Conservation (phyloP, 2,329 filamentous ascomycete genomes). For the Lasiodiplodia sp. region DNA sequence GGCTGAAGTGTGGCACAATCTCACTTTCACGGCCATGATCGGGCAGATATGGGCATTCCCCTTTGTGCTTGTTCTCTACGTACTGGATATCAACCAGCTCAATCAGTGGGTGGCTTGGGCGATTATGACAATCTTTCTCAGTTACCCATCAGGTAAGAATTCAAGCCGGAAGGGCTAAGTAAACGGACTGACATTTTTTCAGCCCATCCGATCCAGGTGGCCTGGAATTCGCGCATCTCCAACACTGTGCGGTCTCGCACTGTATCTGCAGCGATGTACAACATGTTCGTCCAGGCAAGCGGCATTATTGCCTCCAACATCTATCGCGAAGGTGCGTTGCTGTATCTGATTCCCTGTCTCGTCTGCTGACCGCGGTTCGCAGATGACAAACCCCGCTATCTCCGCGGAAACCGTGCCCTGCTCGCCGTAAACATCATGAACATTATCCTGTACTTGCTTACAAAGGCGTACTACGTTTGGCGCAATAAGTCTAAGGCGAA, state of each 20-base stretch:
- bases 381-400: conserved; percentile 37
- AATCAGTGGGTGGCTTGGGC: conserved; percentile 54
- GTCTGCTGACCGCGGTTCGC: neutral
- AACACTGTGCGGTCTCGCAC: conserved; percentile 34
- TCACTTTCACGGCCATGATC: conserved; percentile 33
- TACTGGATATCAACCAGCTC: conserved; percentile 45
- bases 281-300: conserved; percentile 41
- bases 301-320: conserved; percentile 39
- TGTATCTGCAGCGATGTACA: conserved; percentile 38
- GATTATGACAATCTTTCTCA: conserved; percentile 53
- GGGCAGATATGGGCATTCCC: conserved; percentile 36
- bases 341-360: neutral
- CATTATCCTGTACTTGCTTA: conserved; percentile 39
- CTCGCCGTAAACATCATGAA: conserved; percentile 41
- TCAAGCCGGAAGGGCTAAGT: neutral
- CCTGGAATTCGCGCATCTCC: conserved; percentile 49
- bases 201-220: conserved; percentile 56
- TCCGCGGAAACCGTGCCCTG: conserved; percentile 38
- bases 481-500: conserved; percentile 41
- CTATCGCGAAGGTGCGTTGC: conserved; percentile 33
- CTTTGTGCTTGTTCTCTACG: conserved; percentile 35
- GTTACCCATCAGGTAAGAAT: conserved; percentile 43
- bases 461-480: conserved; percentile 45
- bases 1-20: conserved; percentile 34
- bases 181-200: conserved; percentile 41